Percentiles rank a stretch among this genome's conserved stretches.
Conservation (phyloP, 2,329 filamentous ascomycete genomes). For the Aspergillus pseudonomiae region DNA sequence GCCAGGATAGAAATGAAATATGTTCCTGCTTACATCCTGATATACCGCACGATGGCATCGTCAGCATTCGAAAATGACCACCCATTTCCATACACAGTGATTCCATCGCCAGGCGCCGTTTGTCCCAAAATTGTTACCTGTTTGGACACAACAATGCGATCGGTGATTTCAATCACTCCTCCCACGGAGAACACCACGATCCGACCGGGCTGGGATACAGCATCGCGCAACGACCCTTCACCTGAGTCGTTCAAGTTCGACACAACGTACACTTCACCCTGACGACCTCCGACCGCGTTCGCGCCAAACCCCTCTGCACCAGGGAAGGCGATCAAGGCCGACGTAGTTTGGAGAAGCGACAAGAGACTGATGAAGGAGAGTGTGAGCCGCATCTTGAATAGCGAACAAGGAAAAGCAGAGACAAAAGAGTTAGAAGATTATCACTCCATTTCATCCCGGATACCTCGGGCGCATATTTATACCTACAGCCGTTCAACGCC, state of each 20-base stretch:
- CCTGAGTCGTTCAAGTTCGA: slow-evolving; percentile 54
- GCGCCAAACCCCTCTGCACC: slow-evolving; percentile 56
- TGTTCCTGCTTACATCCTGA: slow-evolving; percentile 48
- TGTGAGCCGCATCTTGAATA: slow-evolving; percentile 10
- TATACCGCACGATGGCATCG: slow-evolving; percentile 58
- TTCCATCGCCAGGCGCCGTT: slow-evolving; percentile 53
- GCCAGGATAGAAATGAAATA: neutral
- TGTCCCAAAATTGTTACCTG: slow-evolving; percentile 56
- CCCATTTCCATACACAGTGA: slow-evolving; percentile 60
- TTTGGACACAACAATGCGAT: slow-evolving; percentile 52
- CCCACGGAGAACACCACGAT: slow-evolving; percentile 56
- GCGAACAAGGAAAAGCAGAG: neutral
- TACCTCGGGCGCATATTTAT: neutral
- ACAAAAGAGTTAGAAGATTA: neutral
- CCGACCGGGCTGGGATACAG: slow-evolving; percentile 52
- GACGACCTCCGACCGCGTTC: slow-evolving; percentile 51
- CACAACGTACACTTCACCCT: slow-evolving; percentile 53
- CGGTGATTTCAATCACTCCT: slow-evolving; percentile 53
- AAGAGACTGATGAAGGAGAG: slow-evolving; percentile 9
- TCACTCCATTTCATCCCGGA: neutral
- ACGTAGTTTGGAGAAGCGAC: slow-evolving; percentile 13
- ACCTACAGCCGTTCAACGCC: neutral
- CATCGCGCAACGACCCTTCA: slow-evolving; percentile 54
- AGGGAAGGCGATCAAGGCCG: slow-evolving; percentile 47
- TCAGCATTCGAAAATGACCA: slow-evolving; percentile 55